Evolutionary conservation across 75 land plant genomes (phyloP).

Genomic region (Cunninghamia lanceolata): DNA sequence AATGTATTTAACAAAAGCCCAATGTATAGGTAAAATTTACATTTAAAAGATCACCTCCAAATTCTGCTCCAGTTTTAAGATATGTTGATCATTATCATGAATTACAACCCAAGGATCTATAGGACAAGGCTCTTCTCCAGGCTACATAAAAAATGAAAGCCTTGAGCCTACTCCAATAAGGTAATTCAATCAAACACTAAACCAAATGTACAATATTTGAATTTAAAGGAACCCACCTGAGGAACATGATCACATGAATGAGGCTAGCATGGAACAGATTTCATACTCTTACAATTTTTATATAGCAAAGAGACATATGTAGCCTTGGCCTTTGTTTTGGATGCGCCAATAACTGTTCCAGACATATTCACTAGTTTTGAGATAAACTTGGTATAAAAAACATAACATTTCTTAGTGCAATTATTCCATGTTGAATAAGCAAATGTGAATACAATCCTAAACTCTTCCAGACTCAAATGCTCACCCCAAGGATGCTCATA

Average conservation of each 20-base stretch:
- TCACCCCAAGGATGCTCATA: conserved; percentile 81
- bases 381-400: conserved; percentile 72
- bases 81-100: conserved; percentile 95
- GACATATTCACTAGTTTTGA: conserved; percentile 90
- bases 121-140: conserved; percentile 98
- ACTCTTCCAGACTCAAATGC: not conserved
- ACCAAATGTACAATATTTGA: not conserved
- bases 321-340: conserved; percentile 90
- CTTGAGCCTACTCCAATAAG: not conserved
- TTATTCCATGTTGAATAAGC: not conserved
- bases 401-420: not conserved
- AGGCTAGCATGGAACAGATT: conserved; percentile 82
- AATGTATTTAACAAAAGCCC: too few relatives aligned
- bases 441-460: not conserved
- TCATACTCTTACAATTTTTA: conserved; percentile 89
- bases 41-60: conserved; percentile 67
- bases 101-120: conserved; percentile 91
- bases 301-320: conserved; percentile 77
- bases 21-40: too few relatives aligned
- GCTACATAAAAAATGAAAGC: conserved; percentile 28
- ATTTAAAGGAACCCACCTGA: conserved; percentile 49
- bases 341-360: conserved; percentile 92
- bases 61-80: conserved; percentile 93
- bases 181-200: not conserved
- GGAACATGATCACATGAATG: conserved; percentile 89